A percentile compares a stretch with the other conserved stretches of the same genome.
Conservation (phyloP, 495 filamentous ascomycete species). For the Hypoxylon rickii region DNA sequence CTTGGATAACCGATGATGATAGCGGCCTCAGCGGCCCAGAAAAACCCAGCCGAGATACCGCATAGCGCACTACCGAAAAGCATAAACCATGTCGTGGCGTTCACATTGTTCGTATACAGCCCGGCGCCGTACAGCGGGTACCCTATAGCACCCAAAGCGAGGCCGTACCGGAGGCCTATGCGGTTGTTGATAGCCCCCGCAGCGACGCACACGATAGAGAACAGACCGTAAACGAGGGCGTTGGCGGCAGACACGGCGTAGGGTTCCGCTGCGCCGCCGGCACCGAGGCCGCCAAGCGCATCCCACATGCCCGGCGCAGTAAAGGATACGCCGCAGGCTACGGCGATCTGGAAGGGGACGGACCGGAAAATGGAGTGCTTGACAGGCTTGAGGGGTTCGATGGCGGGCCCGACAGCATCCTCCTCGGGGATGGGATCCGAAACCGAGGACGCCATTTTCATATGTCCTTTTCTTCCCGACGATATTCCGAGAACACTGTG, state of each 20-base stretch:
- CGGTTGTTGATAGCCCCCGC: conserved; percentile 42
- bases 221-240: conserved; percentile 40
- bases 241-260: conserved; percentile 42
- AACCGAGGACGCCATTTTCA: conserved; percentile 18
- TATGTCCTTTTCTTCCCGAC: conserved; percentile 1
- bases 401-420: background rate
- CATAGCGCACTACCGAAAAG: conserved; percentile 32
- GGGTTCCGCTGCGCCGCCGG: conserved; percentile 38
- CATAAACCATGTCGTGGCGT: conserved; percentile 33
- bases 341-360: conserved; percentile 40
- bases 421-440: conserved; percentile 10
- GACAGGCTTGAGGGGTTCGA: conserved; percentile 3
- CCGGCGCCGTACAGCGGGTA: conserved; percentile 34
- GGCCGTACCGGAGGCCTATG: conserved; percentile 38
- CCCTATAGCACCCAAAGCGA: conserved; percentile 34
- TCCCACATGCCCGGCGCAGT: conserved; percentile 42
- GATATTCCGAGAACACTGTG: too few relatives aligned
- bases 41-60: conserved; percentile 35
- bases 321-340: conserved; percentile 39
- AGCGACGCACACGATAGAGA: conserved; percentile 39
- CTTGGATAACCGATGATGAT: conserved; percentile 36
- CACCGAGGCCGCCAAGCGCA: conserved; percentile 36
- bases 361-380: conserved; percentile 34
- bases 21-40: conserved; percentile 35
- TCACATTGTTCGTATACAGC: conserved; percentile 32